Conservation (phyloP, 2,329 filamentous ascomycete genomes). For the Fusarium bactridioides region DNA sequence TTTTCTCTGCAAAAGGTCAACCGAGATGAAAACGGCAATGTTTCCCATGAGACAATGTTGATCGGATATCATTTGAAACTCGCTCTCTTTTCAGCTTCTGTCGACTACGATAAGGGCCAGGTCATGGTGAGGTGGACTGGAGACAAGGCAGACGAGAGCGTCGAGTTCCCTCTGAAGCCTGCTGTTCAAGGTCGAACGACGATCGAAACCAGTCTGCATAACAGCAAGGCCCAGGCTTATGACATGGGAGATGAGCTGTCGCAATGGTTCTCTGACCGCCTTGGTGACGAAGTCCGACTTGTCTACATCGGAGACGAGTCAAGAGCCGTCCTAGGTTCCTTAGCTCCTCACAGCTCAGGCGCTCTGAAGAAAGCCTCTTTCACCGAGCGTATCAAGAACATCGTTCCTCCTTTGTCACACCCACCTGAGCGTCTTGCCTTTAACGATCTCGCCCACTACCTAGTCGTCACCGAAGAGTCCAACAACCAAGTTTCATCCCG, state of each 20-base stretch:
- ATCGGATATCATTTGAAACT: constrained; percentile 34
- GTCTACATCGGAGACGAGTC: constrained; percentile 35
- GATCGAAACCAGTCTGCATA: constrained; percentile 24
- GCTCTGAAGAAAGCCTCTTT: constrained; percentile 17
- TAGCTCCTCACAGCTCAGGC: constrained; percentile 35
- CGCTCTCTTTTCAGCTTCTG: constrained; percentile 18
- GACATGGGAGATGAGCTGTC: constrained; percentile 35
- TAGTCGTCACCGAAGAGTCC: constrained; percentile 39
- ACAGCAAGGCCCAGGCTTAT: constrained; percentile 26
- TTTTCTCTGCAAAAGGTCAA: constrained; percentile 34
- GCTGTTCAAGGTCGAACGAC: background rate
- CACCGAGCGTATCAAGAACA: background rate
- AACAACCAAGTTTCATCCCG: constrained; percentile 31
- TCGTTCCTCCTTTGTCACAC: constrained; percentile 8
- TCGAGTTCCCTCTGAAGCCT: constrained; percentile 29
- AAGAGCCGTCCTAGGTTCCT: constrained; percentile 32
- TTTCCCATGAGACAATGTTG: constrained; percentile 32
- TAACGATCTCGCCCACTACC: constrained; percentile 35
- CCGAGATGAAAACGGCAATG: background rate
- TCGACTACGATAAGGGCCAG: constrained; percentile 1
- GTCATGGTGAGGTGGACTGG: background rate
- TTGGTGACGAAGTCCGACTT: constrained; percentile 23
- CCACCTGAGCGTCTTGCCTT: constrained; percentile 24
- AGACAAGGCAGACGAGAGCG: background rate
- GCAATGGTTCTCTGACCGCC: constrained; percentile 30